Conservation (phyloP, 192 early-diverging fungal species). For the Mortierella antarctica region DNA sequence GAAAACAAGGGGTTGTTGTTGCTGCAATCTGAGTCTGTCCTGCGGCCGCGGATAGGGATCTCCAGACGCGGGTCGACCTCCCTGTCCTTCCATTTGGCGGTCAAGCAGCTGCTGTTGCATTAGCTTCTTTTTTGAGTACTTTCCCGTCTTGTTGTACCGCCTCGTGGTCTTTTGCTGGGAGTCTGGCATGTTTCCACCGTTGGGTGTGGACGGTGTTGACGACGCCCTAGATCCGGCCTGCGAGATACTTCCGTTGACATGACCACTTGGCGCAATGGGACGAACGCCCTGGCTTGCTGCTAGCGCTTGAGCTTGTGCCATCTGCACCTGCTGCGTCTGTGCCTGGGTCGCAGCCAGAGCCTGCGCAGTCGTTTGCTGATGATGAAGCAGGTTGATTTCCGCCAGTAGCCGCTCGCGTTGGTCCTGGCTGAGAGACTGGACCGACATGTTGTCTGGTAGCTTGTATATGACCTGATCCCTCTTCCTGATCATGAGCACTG, state of each 20-base stretch:
- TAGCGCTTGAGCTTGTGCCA: slow-evolving; percentile 21
- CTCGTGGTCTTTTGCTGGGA: slow-evolving; percentile 58
- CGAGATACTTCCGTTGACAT: background rate
- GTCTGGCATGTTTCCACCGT: background rate
- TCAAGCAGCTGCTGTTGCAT: slow-evolving; percentile 24
- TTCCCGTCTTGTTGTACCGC: slow-evolving; percentile 69
- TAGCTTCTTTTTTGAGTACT: slow-evolving; percentile 67
- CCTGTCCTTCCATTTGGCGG: background rate
- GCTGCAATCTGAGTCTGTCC: background rate
- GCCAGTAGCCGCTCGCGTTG: slow-evolving; percentile 55
- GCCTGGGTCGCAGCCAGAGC: slow-evolving; percentile 35
- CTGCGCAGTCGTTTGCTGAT: slow-evolving; percentile 48
- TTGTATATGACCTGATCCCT: slow-evolving; percentile 66
- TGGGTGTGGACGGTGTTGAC: slow-evolving; percentile 27
- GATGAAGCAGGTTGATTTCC: slow-evolving; percentile 61
- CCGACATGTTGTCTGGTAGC: slow-evolving; percentile 65
- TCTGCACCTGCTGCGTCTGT: slow-evolving; percentile 37
- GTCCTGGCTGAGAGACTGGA: slow-evolving; percentile 55
- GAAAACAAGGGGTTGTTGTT: slow-evolving; percentile 4
- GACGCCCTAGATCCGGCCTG: background rate
- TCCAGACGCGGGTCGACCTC: background rate
- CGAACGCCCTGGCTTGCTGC: slow-evolving; percentile 15
- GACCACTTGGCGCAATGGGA: slow-evolving; percentile 21
- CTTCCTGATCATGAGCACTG: slow-evolving; percentile 56
- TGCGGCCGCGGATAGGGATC: slow-evolving; percentile 6